A percentile compares a stretch with the other conserved stretches of the same genome.
Evolutionary conservation across 2,329 filamentous ascomycete genomes (phyloP).

Genomic region (Gaeumannomyces sp.): DNA sequence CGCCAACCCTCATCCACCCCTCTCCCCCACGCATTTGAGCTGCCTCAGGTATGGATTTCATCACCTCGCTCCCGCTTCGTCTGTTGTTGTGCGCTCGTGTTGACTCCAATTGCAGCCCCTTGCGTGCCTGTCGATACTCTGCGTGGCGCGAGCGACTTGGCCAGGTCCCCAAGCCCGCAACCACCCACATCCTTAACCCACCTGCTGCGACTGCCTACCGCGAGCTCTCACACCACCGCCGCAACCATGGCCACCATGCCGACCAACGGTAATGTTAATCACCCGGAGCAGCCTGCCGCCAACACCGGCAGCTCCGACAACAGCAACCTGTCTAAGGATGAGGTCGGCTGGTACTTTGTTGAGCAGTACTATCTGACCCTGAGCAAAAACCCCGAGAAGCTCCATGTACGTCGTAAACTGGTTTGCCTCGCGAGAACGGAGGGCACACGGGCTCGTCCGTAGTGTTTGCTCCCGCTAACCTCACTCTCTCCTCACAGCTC

Average conservation of each 20-base stretch:
- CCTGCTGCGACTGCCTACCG: neutral
- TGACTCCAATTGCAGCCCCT: neutral
- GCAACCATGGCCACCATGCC: slow-evolving; percentile 37
- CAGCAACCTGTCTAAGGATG: slow-evolving; percentile 67
- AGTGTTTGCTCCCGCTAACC: neutral
- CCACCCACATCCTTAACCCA: neutral
- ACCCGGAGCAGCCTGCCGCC: slow-evolving; percentile 35
- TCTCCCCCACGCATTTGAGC: neutral
- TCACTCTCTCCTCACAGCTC: slow-evolving; percentile 46
- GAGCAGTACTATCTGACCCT: slow-evolving; percentile 99
- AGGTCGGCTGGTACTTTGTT: slow-evolving; percentile 99
- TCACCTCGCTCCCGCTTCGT: neutral
- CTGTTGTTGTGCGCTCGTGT: neutral
- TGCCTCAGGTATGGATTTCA: neutral
- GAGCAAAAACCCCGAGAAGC: slow-evolving; percentile 88
- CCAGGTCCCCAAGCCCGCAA: neutral
- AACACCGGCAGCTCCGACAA: slow-evolving; percentile 26
- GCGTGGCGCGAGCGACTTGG: neutral
- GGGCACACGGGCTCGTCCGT: no score
- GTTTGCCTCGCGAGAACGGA: neutral
- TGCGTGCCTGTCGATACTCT: neutral
- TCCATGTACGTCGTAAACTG: slow-evolving; percentile 55
- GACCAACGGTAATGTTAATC: slow-evolving; percentile 49
- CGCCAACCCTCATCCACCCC: neutral
- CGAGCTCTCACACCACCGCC: slow-evolving; percentile 3